Base-by-base conservation (phyloP, 768 basidiomycete genomes). In the Calocera cornea region DNA sequence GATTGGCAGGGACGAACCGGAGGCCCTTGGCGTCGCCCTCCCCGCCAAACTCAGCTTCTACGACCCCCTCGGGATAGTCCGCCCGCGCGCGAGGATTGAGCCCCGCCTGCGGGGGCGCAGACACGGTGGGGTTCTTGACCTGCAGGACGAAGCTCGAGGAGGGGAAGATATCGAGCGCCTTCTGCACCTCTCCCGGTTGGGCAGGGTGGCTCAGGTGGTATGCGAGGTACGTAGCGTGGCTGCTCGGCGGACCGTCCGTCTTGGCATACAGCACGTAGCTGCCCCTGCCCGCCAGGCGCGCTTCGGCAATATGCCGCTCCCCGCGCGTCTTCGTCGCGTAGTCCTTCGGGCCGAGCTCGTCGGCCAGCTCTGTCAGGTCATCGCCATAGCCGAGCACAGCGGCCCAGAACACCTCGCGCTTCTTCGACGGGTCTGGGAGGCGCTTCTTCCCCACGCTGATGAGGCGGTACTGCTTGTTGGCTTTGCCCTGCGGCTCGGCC, bases 311-410 rank as follows among this genome's bases (percentile, higher is more conserved):
- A 65, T 85, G 82, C 14, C 86, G 79, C 0, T 80, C 78, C 7
- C 84, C 84, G 74, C 81, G 76, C 8, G 85, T 87, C 74, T 85
- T 86, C 0, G 86, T 87, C 71, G 86, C 81, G 70, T 86, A 86
- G 1, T 77, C 77, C 72, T 80, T 82, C 60, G 77, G 78, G 0
- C 81, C 83, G 12, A 87, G 70, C 0, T 81, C 81, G 65, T 80
- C 76, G 70, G 83, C 82, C 29, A 86, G 72, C 29, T 72, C 72
- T 41, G 75, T 74, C 19, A 86, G 72, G 71, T 87, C 80, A 40
- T 85, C 80, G 0, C 84, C 83, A 11, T 85, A 77, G 2, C 78
- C 77, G 0, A 78, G 77, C 1, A 85, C 80, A 1, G 79, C 78
- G 0, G 80, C 83, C 84, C 84, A 87, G 71, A 84, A 83, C 0